Evolutionary conservation across 345 rosid genomes (phyloP).

Genomic region (Gynandropsis gynandra): DNA sequence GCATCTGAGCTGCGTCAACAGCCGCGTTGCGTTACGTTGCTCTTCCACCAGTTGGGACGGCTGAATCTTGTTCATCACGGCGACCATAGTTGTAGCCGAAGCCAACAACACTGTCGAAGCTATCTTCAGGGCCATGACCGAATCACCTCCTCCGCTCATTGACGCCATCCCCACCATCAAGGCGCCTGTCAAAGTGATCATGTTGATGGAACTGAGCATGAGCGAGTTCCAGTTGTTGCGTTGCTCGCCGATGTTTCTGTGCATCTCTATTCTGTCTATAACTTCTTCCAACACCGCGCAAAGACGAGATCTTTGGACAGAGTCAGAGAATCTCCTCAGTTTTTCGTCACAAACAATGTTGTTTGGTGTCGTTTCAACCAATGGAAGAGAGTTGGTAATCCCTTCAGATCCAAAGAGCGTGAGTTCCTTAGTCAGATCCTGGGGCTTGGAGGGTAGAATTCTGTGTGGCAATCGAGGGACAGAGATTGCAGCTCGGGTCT

Average conservation of each 20-base stretch:
- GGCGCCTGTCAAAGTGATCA: conserved; percentile 55
- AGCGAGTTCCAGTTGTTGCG: conserved; percentile 61
- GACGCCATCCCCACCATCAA: conserved; percentile 49
- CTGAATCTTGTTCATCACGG: conserved; percentile 51
- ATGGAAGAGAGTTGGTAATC: no score
- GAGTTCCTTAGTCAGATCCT: no score
- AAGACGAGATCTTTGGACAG: conserved; percentile 30
- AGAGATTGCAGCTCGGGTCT: no score
- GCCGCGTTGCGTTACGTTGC: conserved; percentile 40
- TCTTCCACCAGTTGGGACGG: conserved; percentile 57
- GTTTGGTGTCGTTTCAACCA: no score
- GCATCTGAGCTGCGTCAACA: conserved; percentile 32
- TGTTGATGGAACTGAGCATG: conserved; percentile 55
- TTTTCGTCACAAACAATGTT: neutral
- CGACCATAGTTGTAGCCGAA: conserved; percentile 35
- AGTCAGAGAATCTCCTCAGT: conserved; percentile 6
- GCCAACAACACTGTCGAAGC: conserved; percentile 37
- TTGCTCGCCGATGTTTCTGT: conserved; percentile 54
- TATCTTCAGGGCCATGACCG: conserved; percentile 35
- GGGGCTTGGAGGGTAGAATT: no score
- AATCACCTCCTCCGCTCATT: conserved; percentile 17
- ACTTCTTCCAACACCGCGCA: conserved; percentile 46
- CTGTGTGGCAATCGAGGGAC: no score
- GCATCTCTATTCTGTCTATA: conserved; percentile 66
- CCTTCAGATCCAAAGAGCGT: no score